Conservation (phyloP, 2,329 filamentous ascomycete genomes). For the Arachnomyces sp. region DNA sequence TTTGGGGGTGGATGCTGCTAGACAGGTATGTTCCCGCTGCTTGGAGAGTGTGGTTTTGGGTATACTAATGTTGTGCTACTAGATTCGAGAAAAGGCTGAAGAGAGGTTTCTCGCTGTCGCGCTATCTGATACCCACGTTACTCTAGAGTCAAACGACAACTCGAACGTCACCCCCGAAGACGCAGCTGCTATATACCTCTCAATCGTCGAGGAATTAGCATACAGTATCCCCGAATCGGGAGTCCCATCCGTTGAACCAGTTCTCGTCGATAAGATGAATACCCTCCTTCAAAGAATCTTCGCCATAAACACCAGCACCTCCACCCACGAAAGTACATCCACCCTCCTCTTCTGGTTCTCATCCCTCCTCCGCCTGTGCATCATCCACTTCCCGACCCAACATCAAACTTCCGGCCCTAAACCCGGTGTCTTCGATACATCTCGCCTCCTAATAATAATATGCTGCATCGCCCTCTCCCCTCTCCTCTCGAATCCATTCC, state of each 20-base stretch:
- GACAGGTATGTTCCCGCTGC: conserved; percentile 21
- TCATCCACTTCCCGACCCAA: conserved; percentile 29
- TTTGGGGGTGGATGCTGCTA: conserved; percentile 30
- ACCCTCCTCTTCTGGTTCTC: conserved; percentile 33
- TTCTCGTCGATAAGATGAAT: conserved; percentile 35
- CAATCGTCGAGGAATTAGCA: conserved; percentile 31
- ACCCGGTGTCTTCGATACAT: conserved; percentile 25
- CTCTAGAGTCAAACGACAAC: conserved; percentile 8
- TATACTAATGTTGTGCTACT: conserved; percentile 14
- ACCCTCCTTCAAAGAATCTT: conserved; percentile 28
- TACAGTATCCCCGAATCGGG: conserved; percentile 29
- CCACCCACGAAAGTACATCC: conserved; percentile 13
- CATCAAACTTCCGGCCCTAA: conserved; percentile 17
- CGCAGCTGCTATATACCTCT: conserved; percentile 29
- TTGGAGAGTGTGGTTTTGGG: conserved; percentile 4
- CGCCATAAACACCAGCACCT: conserved; percentile 20
- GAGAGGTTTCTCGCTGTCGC: conserved; percentile 31
- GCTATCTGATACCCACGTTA: conserved; percentile 19
- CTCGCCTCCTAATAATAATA: conserved; percentile 30
- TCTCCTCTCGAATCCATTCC: conserved; percentile 21
- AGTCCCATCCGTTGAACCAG: conserved; percentile 21
- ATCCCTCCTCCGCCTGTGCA: conserved; percentile 32
- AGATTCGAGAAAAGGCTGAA: conserved; percentile 36
- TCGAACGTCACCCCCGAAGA: conserved; percentile 17
- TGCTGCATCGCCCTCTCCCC: conserved; percentile 34